Conservation (phyloP, 768 basidiomycete species). For the Tylopilus subfusipes region DNA sequence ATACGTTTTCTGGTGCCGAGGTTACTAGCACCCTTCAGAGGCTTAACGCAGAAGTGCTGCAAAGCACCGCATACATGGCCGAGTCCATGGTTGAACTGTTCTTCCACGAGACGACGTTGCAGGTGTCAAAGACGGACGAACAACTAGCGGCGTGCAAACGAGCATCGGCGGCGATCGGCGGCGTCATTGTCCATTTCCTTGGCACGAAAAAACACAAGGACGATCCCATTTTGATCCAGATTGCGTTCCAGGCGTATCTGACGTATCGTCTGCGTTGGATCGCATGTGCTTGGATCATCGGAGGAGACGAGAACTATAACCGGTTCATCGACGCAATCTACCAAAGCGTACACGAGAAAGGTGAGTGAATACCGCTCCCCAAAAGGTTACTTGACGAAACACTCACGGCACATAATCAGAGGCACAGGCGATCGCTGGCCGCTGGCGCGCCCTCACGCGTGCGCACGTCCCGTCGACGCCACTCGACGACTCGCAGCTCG, state of each 20-base stretch:
- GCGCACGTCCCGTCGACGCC: conserved; percentile 25
- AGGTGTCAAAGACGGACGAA: conserved; percentile 16
- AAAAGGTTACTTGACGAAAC: not conserved
- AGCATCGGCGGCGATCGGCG: conserved; percentile 20
- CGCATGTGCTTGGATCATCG: conserved; percentile 27
- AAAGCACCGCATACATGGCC: conserved; percentile 46
- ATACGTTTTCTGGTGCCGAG: conserved; percentile 43
- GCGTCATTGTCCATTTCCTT: conserved; percentile 25
- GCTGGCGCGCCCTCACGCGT: conserved; percentile 44
- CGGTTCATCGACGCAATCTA: conserved; percentile 31
- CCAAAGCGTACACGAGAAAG: conserved; percentile 32
- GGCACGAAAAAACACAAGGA: conserved; percentile 29
- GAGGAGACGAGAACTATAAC: conserved; percentile 24
- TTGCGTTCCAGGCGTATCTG: conserved; percentile 34
- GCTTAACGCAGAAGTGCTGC: conserved; percentile 47
- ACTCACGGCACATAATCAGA: conserved; percentile 28
- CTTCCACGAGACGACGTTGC: conserved; percentile 18
- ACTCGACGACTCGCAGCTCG: conserved; percentile 22
- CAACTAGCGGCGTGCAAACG: conserved; percentile 25
- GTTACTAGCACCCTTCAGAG: conserved; percentile 41
- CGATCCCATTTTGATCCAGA: conserved; percentile 36
- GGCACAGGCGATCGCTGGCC: conserved; percentile 41
- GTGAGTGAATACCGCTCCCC: conserved; percentile 23
- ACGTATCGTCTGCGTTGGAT: conserved; percentile 28
- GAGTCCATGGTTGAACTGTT: conserved; percentile 46